Conservation (phyloP, 148 eudicot species). For the Rhododendron ferrugineum region DNA sequence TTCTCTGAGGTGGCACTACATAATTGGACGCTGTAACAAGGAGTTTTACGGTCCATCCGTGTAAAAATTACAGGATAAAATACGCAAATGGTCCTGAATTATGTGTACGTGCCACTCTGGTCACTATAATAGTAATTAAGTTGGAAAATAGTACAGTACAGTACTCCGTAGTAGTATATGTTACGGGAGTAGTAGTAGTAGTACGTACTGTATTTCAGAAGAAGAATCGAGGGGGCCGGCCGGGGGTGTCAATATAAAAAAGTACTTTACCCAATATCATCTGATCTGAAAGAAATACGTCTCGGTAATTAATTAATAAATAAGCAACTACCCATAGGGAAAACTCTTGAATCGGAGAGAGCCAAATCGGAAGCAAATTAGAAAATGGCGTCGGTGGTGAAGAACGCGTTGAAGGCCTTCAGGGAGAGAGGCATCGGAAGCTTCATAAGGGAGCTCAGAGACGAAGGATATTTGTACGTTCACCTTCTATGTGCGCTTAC, state of each 20-base stretch:
- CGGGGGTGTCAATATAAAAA: too few relatives aligned
- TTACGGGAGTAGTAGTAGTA: too few relatives aligned
- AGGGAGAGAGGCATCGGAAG: constrained; percentile 62
- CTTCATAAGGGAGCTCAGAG: constrained; percentile 55
- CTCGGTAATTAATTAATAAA: too few relatives aligned
- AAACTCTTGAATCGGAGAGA: not conserved
- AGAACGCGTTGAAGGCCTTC: constrained; percentile 47
- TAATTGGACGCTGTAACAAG: not conserved
- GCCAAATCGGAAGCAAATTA: constrained; percentile 13
- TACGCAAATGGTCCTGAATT: not conserved
- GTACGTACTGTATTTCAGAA: too few relatives aligned
- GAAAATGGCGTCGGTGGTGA: constrained; percentile 68
- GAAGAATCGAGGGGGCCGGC: not conserved
- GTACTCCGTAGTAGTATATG: too few relatives aligned
- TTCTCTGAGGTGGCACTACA: not conserved
- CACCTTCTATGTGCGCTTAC: not conserved
- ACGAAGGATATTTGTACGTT: constrained; percentile 71
- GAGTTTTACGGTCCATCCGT: not conserved
- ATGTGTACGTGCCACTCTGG: not conserved
- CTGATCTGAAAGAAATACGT: not conserved
- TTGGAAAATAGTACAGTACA: not conserved
- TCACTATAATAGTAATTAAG: not conserved
- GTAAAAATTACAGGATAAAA: not conserved
- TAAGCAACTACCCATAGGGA: not conserved
- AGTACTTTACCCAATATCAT: not conserved